Conservation (phyloP, 1,284 basidiomycete genomes). For the Erythrobasidium hasegawianum region DNA sequence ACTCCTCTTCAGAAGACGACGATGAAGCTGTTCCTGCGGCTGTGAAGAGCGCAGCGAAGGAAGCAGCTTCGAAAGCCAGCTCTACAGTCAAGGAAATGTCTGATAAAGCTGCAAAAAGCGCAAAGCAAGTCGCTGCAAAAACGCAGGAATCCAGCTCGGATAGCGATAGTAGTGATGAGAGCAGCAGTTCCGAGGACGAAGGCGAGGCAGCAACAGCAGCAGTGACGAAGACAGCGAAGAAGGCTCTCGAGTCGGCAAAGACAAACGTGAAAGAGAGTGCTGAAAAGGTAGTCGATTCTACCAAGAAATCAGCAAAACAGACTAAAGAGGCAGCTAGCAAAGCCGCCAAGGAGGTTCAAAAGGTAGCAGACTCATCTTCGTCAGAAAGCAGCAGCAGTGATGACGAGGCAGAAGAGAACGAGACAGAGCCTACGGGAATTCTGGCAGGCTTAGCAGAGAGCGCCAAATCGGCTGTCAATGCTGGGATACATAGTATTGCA, state of each 20-base stretch:
- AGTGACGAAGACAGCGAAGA: constrained; percentile 31
- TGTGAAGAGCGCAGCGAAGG: no score
- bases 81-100: no score
- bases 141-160: constrained; percentile 12
- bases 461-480: not conserved
- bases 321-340: constrained; percentile 4
- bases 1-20: constrained; percentile 31
- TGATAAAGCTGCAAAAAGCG: no score
- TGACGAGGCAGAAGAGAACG: not conserved
- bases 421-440: not conserved
- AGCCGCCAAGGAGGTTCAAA: no score
- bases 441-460: not conserved
- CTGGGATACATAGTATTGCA: not conserved
- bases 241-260: constrained; percentile 2
- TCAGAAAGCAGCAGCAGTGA: not conserved
- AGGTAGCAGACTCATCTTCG: constrained; percentile 34
- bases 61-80: not conserved
- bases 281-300: not conserved
- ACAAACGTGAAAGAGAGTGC: constrained; percentile 16
- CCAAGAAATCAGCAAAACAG: not conserved
- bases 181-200: constrained; percentile 38
- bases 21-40: constrained; percentile 34
- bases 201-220: constrained; percentile 39
- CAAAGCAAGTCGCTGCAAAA: constrained; percentile 16
- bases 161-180: constrained; percentile 34